Base-by-base conservation (phyloP, 208 protist genomes). In the Leishmania arabica region DNA sequence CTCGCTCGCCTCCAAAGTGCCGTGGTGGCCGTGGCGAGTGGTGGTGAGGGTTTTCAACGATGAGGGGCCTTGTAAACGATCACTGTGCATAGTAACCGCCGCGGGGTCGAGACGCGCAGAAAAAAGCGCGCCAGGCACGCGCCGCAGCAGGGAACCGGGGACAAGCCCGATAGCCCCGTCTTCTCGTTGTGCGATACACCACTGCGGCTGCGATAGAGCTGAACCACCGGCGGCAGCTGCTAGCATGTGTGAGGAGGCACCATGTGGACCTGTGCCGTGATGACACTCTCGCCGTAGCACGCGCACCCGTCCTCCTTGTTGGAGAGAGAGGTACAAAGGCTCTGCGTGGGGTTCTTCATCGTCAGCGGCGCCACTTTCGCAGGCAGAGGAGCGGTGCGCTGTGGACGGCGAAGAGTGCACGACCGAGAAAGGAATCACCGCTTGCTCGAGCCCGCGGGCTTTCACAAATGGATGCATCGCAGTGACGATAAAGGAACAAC, bases 131-230 rank as follows among this genome's bases (percentile, higher is more conserved):
- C 76, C 81, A 24, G 75, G 54, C 27, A 68, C 71, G 6, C 81
- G 75, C 42, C 66, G 72, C 34, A 92, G 73, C 0, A 88, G 53
- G 13, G 81, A 74, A 15, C 75, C 74, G 0, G 89, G 89, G 45
- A 87, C 84, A 24, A 92, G 83, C 7, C 89, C 89, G 19, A 88
- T 77, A 7, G 65, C 66, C 15, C 86, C 89, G 42, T 89, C 80
- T 51, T 87, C 86, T 2, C 75, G 73, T 62, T 92, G 86, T 19
- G 89, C 89, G 9, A 92, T 83, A 64, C 89, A 92, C 89, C 89
- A 92, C 71, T 82, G 70, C 51, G 75, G 45, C 37, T 72, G 47
- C 42, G n/a, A 34, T 19, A 40, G 53, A 27, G 21, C 31, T 5
- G 76, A 42, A 1, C 27, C 53, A 56, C n/a, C 73, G 40, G 8